Base-by-base conservation (phyloP, 768 basidiomycete species). In the Pholiota microspora region DNA sequence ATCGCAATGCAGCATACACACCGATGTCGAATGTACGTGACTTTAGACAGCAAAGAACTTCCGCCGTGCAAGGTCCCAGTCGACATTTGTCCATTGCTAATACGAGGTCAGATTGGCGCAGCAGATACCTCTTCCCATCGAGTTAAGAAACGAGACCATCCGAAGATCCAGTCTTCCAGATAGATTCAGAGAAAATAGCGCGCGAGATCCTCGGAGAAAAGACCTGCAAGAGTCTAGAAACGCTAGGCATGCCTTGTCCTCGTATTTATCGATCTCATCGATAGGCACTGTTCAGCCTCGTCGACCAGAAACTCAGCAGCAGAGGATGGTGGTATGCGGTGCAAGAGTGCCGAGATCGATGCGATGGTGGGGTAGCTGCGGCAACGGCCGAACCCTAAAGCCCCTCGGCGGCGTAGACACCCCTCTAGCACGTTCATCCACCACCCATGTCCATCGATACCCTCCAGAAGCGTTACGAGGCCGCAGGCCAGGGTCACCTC, bases 401-500 rank as follows among this genome's bases (percentile, higher is more conserved):
- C 44, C 47, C 42, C 55, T 50, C 24, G 25, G 4, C 23, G 16
- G 52, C 40, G 51, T 52, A 49, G 35, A 31, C 29, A 25, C 16
- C 36, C 47, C 36, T 31, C 45, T 47, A 51, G 40, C 49, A 54
- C 50, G 38, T 44, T 51, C 15, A 45, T 47, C 45, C 46, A 57
- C 64, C 64, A 68, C 73, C 62, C 71, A 86, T 88, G 84, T 70
- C 84, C 58, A 71, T 76, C 69, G 80, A 85, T 66, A 63, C 73
- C 56, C 78, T 84, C 64, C 81, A 76, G 59, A 62, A 78, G 54
- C 82, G 79, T 59, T 98, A 92, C 74, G 76, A 86, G 58, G 76
- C 81, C 45, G 93, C 94, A 45, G 86, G 84, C 54, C 97, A 99
- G 76, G 85, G 72, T 57, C 97, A 98, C 68, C 82, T 98, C 65